phyloP scores from a whole-genome alignment of 331 rosid genomes.

The Rhamnella rubrinervis region DNA sequence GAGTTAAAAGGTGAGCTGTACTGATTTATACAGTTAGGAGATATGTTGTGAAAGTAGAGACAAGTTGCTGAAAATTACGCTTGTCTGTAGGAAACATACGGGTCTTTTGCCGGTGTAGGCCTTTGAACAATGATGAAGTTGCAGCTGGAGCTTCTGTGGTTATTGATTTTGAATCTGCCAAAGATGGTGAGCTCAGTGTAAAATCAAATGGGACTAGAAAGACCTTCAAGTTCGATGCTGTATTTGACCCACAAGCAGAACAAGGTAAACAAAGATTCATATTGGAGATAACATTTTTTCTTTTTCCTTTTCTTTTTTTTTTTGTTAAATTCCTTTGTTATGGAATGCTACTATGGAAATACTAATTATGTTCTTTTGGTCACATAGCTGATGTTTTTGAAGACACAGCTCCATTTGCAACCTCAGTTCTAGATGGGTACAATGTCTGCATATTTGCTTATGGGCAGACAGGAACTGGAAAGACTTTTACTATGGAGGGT shows the following conservation, averaged over 20 bases:
- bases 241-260: constrained; percentile 75
- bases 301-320: too few species aligned
- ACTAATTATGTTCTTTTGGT: constrained; percentile 16
- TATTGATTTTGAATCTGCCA: constrained; percentile 80
- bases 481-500: constrained; percentile 98
- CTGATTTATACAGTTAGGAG: constrained; percentile 15
- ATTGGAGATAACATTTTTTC: neutral
- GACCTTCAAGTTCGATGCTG: constrained; percentile 80
- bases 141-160: constrained; percentile 69
- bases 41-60: constrained; percentile 6
- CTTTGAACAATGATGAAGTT: constrained; percentile 66
- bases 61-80: constrained; percentile 29
- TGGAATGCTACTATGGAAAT: constrained; percentile 11
- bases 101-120: constrained; percentile 96
- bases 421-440: constrained; percentile 91
- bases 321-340: neutral
- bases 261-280: constrained; percentile 57
- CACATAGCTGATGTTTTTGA: constrained; percentile 69
- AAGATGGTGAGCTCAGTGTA: constrained; percentile 79
- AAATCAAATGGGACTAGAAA: constrained; percentile 76
- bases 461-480: constrained; percentile 97
- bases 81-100: constrained; percentile 78
- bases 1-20: constrained; percentile 80
- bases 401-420: constrained; percentile 79
- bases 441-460: constrained; percentile 94